A percentile compares a stretch with the other conserved stretches of the same genome.
Conservation (phyloP, 1,139 yeast genomes). For the Sporopachydermia cereana region DNA sequence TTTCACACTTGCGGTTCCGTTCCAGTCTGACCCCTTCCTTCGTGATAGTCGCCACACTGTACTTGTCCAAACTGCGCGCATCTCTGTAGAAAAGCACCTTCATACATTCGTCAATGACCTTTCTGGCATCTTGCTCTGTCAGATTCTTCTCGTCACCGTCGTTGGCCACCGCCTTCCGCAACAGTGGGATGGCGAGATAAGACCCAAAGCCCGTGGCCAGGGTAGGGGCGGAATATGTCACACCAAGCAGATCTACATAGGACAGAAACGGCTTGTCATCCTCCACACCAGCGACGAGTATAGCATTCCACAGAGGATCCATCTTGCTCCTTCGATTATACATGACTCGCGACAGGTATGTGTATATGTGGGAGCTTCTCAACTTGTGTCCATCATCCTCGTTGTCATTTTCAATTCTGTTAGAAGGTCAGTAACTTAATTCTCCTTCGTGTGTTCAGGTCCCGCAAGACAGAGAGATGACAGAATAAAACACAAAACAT, state of each 20-base stretch:
- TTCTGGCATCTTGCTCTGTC: conserved; percentile 62
- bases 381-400: conserved; percentile 71
- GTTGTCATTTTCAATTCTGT: conserved; percentile 53
- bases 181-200: conserved; percentile 82
- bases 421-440: neutral
- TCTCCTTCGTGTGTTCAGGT: neutral
- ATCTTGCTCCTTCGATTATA: conserved; percentile 83
- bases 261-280: conserved; percentile 55
- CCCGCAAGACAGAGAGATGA: no score
- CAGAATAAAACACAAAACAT: conserved; percentile 6
- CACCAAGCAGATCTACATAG: conserved; percentile 87
- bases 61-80: conserved; percentile 85
- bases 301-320: conserved; percentile 95
- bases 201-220: conserved; percentile 97
- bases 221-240: conserved; percentile 77
- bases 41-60: conserved; percentile 64
- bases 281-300: conserved; percentile 82
- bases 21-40: conserved; percentile 54
- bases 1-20: conserved; percentile 51
- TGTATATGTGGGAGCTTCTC: conserved; percentile 80
- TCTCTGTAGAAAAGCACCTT: conserved; percentile 92
- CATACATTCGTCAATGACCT: conserved; percentile 75
- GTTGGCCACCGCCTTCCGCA: conserved; percentile 71
- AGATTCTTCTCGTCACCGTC: conserved; percentile 65
- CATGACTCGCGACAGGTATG: conserved; percentile 73